phyloP scores from a whole-genome alignment of 176 grass and related monocot genomes.

The Neostapfia colusana region DNA sequence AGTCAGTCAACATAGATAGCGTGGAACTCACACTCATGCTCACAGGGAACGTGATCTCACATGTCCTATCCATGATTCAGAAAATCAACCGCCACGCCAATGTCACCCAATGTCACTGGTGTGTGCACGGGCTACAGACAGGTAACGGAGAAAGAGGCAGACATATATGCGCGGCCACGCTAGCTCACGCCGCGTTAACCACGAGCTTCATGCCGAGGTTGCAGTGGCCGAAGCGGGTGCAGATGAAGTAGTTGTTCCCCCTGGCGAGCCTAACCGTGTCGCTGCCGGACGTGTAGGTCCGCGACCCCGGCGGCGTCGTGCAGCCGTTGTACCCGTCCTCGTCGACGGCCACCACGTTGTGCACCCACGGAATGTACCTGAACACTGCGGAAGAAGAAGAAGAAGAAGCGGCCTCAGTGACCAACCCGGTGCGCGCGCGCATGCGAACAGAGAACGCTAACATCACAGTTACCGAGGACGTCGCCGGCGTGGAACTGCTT shows the following conservation, averaged over 20 bases:
- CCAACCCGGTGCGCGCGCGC: too few relatives aligned
- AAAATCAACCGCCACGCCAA: background rate
- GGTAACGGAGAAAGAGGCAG: too few relatives aligned
- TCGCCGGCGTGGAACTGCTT: constrained; percentile 69
- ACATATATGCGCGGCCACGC: too few relatives aligned
- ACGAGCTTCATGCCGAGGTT: constrained; percentile 52
- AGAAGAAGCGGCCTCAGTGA: too few relatives aligned
- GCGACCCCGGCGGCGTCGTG: constrained; percentile 31
- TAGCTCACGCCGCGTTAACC: constrained; percentile 33
- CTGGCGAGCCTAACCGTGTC: constrained; percentile 39
- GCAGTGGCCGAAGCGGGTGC: constrained; percentile 45
- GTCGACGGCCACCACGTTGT: constrained; percentile 60
- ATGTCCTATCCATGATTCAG: background rate
- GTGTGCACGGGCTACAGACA: background rate
- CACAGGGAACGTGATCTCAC: background rate
- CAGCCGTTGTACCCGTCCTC: constrained; percentile 47
- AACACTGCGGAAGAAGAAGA: constrained; percentile 42
- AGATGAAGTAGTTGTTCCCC: constrained; percentile 58
- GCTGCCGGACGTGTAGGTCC: constrained; percentile 38
- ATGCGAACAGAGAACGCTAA: too few relatives aligned
- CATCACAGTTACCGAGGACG: constrained; percentile 43
- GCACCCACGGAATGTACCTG: constrained; percentile 53
- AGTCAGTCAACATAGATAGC: background rate
- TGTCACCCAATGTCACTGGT: background rate
- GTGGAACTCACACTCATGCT: background rate